Evolutionary conservation across 75 land plant genomes (phyloP), one percentile per base, ranked within the genome.

Genomic region (Isoetes taiwanensis): DNA sequence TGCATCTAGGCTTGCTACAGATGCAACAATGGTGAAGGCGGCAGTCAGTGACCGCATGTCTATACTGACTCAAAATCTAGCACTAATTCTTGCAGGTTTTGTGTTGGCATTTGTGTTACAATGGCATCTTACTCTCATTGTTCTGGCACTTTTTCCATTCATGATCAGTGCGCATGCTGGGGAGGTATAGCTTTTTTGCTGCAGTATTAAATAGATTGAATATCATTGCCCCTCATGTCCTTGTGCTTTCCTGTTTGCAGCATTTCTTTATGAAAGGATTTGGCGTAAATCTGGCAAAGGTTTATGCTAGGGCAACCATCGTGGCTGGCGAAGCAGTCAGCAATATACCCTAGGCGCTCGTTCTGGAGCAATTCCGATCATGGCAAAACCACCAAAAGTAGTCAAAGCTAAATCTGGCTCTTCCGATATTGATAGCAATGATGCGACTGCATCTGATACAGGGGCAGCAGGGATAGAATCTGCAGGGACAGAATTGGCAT

Each of bases 221-320:
- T n/a, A n/a, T n/a, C n/a, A n/a, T n/a, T n/a, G n/a, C n/a, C n/a
- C n/a, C n/a, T n/a, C n/a, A n/a, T n/a, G n/a, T n/a, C n/a, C n/a
- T n/a, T n/a, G n/a, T n/a, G n/a, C n/a, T n/a, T n/a, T n/a, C n/a
- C n/a, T n/a, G n/a, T 46, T 6, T 46, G 6, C 16, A 46, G 50
- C 50, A 46, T 16, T 46, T 46, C 25, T 46, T 46, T n/a, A 46
- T 46, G 50, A 46, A 46, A 46, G 50, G 50, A 19, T 46, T 46
- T 23, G 50, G 50, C 16, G 50, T 46, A 8, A 46, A 46, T n/a
- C 16, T 46, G 19, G 4, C 12, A 6, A 46, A 46, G 25, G 50
- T 46, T 4, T 46, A 46, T n/a, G 19, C 50, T 4, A 5, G 50
- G 4, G 50, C 50, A 46, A 19, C 50, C 6, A 23, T 46, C 8